Base-by-base conservation (phyloP, 805 yeast species). In the Lipomyces oligophaga region DNA sequence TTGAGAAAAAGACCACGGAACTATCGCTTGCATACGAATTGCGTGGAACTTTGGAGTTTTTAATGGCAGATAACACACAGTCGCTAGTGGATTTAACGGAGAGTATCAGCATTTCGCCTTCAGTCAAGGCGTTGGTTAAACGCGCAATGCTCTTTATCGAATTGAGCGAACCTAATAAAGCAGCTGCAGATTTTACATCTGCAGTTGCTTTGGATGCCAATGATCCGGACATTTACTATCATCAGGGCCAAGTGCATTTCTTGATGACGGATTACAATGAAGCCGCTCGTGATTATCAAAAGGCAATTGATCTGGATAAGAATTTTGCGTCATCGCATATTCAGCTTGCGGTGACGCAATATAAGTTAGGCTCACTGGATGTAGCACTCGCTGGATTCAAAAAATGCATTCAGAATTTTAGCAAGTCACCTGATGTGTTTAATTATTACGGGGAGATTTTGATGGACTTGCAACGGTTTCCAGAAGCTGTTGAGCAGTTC, bases 401-500 rank as follows among this genome's bases (percentile, higher is more conserved):
- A 37, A 31, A 45, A 24, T 38, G 55, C 30, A 79, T 77, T 62
- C 72, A 75, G 65, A 75, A 75, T 65, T 86, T 86, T 78, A 89
- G 96, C 58, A 77, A 89, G 20, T 77, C 84, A 43, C 86, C 97
- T 45, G 96, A 87, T 67, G 83, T 88, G 59, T 95, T 93, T 71
- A 89, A 87, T 73, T 93, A 88, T 69, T 88, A 81, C 64, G 98
- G 97, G 63, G 98, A 93, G 72, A 82, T 90, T 41, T 75, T 90
- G 61, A 81, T 85, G 54, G 97, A 90, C 65, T 76, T 76, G 60
- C 83, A 83, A 63, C 86, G 85, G 59, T 69, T 77, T 46, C 75
- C 66, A 25, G 82, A 76, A 52, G 96, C 97, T 47, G 67, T 79
- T 50, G 79, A 79, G 63, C 89, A 87, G 70, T 90, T 88, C 65